A percentile compares a stretch with the other conserved stretches of the same genome.
Conservation (phyloP, 2,329 filamentous ascomycete species). For the Botrytis tulipae region DNA sequence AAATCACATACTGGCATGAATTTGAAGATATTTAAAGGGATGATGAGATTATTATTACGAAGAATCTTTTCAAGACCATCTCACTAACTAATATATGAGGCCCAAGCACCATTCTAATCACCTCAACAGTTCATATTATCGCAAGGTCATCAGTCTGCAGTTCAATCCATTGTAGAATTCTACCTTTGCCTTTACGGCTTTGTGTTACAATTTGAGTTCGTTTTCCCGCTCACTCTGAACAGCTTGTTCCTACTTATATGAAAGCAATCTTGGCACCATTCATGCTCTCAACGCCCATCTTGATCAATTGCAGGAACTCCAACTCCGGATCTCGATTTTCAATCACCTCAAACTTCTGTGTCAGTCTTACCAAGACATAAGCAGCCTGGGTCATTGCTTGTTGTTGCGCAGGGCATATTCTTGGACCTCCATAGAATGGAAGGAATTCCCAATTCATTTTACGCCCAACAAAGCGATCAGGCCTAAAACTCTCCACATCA, state of each 20-base stretch:
- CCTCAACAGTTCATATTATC: no score
- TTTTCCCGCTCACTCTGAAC: neutral
- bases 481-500: constrained; percentile 67
- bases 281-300: constrained; percentile 10
- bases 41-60: neutral
- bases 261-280: constrained; percentile 1
- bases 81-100: neutral
- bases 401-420: constrained; percentile 49
- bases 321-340: constrained; percentile 22
- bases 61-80: neutral
- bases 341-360: constrained; percentile 10
- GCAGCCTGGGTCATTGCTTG: constrained; percentile 20
- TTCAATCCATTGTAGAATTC: neutral
- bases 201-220: neutral
- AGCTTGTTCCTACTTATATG: neutral
- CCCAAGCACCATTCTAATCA: neutral
- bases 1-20: no score
- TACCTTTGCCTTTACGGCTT: neutral
- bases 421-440: constrained; percentile 67
- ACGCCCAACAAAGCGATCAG: constrained; percentile 68
- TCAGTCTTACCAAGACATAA: constrained; percentile 20
- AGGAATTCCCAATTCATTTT: constrained; percentile 70
- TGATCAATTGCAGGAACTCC: constrained; percentile 13
- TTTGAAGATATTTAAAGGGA: neutral
- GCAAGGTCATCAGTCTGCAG: neutral